Evolutionary conservation across 345 rosid species (phyloP).

Genomic region (Bruguiera gymnorhiza): DNA sequence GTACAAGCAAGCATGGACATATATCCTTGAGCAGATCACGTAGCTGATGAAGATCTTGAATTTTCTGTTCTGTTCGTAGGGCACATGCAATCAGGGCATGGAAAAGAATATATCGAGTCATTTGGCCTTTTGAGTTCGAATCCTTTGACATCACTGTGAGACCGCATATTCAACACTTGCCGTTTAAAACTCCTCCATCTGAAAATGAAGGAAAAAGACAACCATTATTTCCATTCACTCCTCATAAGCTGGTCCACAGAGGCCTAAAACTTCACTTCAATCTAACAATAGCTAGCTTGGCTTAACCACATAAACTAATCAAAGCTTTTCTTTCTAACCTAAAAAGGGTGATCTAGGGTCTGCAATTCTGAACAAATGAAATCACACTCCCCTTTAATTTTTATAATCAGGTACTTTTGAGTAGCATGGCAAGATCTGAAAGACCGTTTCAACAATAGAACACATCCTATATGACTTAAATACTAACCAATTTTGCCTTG

Average conservation of each 20-base stretch:
- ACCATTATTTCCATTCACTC: background rate
- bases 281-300: too few species aligned
- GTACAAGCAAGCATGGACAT: conserved; percentile 18
- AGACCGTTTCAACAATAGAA: background rate
- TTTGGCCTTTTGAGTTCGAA: conserved; percentile 82
- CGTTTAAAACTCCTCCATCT: conserved; percentile 96
- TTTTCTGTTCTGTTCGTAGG: conserved; percentile 58
- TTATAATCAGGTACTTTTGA: too few species aligned
- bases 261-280: too few species aligned
- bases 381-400: background rate
- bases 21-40: conserved; percentile 24
- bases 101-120: conserved; percentile 82
- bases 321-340: too few species aligned
- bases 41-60: conserved; percentile 42
- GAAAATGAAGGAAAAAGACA: conserved; percentile 7
- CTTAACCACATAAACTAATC: too few species aligned
- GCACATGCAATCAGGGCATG: conserved; percentile 99
- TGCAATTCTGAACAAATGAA: too few species aligned
- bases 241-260: too few species aligned
- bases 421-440: background rate
- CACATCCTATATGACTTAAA: background rate
- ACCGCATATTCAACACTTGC: conserved; percentile 82
- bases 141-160: conserved; percentile 92
- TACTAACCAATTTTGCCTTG: background rate
- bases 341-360: too few species aligned